Evolutionary conservation across 768 basidiomycete genomes (phyloP).

Genomic region (Hygrocybe coccinea): DNA sequence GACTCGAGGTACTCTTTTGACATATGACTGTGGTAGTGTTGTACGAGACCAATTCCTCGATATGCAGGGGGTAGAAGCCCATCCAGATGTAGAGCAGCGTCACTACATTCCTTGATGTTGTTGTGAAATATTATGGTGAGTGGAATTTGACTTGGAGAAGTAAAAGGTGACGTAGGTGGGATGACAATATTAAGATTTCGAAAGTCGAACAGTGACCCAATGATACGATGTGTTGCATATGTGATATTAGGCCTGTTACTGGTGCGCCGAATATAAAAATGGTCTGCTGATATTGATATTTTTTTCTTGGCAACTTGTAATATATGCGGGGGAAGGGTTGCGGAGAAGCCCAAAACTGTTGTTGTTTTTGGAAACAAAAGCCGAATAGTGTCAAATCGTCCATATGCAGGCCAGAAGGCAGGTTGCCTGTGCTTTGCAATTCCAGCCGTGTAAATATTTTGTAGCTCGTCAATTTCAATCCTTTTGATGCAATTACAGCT

Average conservation of each 20-base stretch:
- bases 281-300: conserved; percentile 5
- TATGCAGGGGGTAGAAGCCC: conserved; percentile 8
- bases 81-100: conserved; percentile 11
- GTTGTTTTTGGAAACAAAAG: conserved; percentile 7
- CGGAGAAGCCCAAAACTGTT: conserved; percentile 17
- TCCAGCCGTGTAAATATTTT: conserved; percentile 21
- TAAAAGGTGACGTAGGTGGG: background rate
- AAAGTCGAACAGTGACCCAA: conserved; percentile 14
- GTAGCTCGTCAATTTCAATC: conserved; percentile 23
- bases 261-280: conserved; percentile 13
- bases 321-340: conserved; percentile 23
- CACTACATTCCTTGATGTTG: conserved; percentile 7
- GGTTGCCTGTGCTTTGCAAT: conserved; percentile 15
- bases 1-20: conserved; percentile 21
- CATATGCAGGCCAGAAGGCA: conserved; percentile 25
- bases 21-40: conserved; percentile 27
- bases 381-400: conserved; percentile 13
- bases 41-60: conserved; percentile 14
- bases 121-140: conserved; percentile 16
- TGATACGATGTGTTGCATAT: conserved; percentile 26
- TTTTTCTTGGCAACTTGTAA: conserved; percentile 11
- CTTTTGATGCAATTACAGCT: conserved; percentile 6
- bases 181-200: conserved; percentile 27
- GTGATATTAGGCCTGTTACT: conserved; percentile 28
- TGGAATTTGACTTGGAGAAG: conserved; percentile 7